Conservation (phyloP, 2,329 filamentous ascomycete species). For the Fusarium succisae region DNA sequence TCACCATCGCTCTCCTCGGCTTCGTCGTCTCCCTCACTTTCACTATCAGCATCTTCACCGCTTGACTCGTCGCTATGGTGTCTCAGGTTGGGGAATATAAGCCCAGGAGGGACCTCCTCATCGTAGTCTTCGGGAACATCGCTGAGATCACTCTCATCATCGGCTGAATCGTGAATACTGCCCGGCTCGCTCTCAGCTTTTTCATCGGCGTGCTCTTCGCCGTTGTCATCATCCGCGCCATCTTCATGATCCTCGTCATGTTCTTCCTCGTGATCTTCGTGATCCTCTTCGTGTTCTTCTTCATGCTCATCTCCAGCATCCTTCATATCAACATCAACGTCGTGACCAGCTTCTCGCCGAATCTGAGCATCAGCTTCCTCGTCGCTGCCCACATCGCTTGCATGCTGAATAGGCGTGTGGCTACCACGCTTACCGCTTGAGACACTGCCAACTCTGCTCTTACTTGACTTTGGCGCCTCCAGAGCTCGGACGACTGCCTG, state of each 20-base stretch:
- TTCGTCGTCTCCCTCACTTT: constrained; percentile 48
- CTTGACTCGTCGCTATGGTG: constrained; percentile 45
- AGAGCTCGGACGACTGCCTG: constrained; percentile 62
- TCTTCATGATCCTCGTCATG: constrained; percentile 41
- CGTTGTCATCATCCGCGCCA: constrained; percentile 45
- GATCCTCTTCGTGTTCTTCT: constrained; percentile 41
- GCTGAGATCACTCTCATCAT: constrained; percentile 75
- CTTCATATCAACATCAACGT: constrained; percentile 55
- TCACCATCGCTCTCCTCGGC: constrained; percentile 33
- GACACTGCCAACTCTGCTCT: constrained; percentile 61
- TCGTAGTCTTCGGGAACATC: constrained; percentile 69
- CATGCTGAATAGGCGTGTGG: constrained; percentile 49
- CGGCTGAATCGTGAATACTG: constrained; percentile 71
- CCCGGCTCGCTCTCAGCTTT: constrained; percentile 51
- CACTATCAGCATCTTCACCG: constrained; percentile 50
- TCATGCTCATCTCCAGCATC: constrained; percentile 49
- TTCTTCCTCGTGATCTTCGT: constrained; percentile 43
- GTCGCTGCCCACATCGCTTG: constrained; percentile 52
- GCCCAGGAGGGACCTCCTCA: constrained; percentile 62
- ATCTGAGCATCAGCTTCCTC: constrained; percentile 54
- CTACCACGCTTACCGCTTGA: constrained; percentile 60
- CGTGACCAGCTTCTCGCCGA: constrained; percentile 47
- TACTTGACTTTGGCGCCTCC: constrained; percentile 59
- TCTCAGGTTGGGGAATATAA: constrained; percentile 62
- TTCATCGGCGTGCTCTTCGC: constrained; percentile 50